Evolutionary conservation across 345 rosid species (phyloP).

Genomic region (Ailanthus altissimus): DNA sequence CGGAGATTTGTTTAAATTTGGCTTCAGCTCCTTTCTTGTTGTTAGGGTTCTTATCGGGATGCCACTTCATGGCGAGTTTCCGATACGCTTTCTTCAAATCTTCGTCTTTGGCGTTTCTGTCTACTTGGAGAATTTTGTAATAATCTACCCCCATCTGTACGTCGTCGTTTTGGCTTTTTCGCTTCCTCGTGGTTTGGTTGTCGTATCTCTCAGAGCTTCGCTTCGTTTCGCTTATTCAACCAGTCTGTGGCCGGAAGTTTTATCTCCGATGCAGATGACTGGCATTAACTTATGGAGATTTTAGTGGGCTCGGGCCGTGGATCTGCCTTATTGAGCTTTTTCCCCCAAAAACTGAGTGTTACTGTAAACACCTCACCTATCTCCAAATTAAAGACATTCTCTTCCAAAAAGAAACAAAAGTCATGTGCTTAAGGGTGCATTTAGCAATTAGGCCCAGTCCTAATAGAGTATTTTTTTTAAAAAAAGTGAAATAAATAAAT

Average conservation of each 20-base stretch:
- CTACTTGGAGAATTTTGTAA: constrained; percentile 75
- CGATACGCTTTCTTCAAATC: constrained; percentile 89
- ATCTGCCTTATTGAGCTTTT: background rate
- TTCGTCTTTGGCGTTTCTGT: constrained; percentile 70
- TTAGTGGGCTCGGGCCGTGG: background rate
- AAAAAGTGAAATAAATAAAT: too few species aligned
- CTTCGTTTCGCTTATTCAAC: background rate
- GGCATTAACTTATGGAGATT: background rate
- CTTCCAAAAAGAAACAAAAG: too few species aligned
- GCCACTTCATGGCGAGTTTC: constrained; percentile 94
- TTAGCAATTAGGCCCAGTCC: too few species aligned
- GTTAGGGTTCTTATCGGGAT: constrained; percentile 89
- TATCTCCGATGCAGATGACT: background rate
- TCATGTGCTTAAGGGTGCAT: too few species aligned
- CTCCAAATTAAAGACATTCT: too few species aligned
- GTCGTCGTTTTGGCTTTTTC: background rate
- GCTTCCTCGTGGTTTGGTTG: constrained; percentile 5
- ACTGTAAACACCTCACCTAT: too few species aligned
- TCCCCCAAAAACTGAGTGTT: background rate
- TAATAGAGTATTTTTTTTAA: too few species aligned
- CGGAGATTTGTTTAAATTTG: constrained; percentile 92
- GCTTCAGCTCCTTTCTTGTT: constrained; percentile 84
- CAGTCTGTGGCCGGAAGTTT: constrained; percentile 2
- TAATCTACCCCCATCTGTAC: constrained; percentile 69
- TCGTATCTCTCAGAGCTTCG: background rate